Conservation (phyloP, 768 basidiomycete species). For the Goffeauzyma gilvescens region DNA sequence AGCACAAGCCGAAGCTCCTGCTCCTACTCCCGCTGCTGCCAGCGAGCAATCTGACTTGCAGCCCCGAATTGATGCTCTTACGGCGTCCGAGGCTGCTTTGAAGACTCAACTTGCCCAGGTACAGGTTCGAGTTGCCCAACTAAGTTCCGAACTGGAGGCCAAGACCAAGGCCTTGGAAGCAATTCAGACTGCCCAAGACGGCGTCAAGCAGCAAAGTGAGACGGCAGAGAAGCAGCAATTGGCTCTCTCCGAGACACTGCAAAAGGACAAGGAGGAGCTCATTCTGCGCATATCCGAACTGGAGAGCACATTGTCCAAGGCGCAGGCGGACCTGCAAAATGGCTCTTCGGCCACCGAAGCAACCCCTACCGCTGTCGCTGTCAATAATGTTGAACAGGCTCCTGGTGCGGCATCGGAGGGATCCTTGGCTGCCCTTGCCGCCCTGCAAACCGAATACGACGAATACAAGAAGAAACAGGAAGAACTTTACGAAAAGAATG, state of each 20-base stretch:
- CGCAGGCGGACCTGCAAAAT: not conserved
- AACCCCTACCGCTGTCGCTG: not conserved
- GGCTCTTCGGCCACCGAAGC: not conserved
- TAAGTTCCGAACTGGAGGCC: not conserved
- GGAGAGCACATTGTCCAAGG: not conserved
- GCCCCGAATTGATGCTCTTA: too few relatives aligned
- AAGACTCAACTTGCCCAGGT: too few relatives aligned
- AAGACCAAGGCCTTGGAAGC: constrained; percentile 1
- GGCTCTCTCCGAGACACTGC: not conserved
- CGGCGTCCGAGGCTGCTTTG: too few relatives aligned
- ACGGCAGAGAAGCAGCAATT: not conserved
- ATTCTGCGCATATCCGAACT: not conserved
- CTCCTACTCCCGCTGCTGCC: not conserved
- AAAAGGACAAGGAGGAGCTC: not conserved
- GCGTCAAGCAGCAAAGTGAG: too few relatives aligned
- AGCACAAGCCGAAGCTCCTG: too few relatives aligned
- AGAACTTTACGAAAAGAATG: constrained; percentile 1
- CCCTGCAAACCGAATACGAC: constrained; percentile 6
- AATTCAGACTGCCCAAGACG: not conserved
- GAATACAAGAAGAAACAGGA: constrained; percentile 5
- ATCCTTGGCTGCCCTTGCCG: not conserved
- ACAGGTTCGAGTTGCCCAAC: not conserved
- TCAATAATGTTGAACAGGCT: not conserved
- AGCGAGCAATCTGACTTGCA: not conserved
- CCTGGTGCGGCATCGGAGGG: not conserved